Evolutionary conservation across 1,284 basidiomycete species (phyloP), one percentile per base, ranked within the genome.

Genomic region (Moesziomyces antarcticus): DNA sequence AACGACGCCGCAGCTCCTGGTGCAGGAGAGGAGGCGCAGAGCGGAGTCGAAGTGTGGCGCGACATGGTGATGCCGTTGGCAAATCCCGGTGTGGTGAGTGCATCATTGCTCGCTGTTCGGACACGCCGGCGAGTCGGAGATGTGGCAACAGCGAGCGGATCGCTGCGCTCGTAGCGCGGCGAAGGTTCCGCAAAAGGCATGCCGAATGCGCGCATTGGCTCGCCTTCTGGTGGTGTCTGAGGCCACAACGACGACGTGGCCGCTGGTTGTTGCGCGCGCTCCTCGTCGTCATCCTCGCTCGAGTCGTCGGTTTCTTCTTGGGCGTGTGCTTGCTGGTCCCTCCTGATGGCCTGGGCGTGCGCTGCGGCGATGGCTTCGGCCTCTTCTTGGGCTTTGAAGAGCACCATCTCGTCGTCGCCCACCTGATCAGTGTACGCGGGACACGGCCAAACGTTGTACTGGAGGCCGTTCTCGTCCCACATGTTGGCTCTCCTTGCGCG

Each of bases 371-470:
- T 21, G 2, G 58, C 59, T 20, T 72, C 48, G 1, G 63, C 64
- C 41, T 69, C 62, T 21, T 62, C 66, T 40, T 73, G 60, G 35
- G 72, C 59, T 33, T 67, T 75, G 67, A 67, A 75, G 14, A 75
- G 56, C 47, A 75, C 56, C 72, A 75, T 75, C 41, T 75, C 72
- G 43, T 75, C 72, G 22, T 75, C 72, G 0, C 72, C 63, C 0
- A 71, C 67, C 30, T 71, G 48, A 40, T 58, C 58, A 1, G 68
- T 71, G 30, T 75, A 75, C 1, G 68, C 58, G 16, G 72, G 72
- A 14, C 53, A 55, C 16, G 72, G 58, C 62, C 58, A 60, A 27
- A 61, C 53, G 16, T 54, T 40, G 37, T 43, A 13, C 1, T 33
- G 57, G 1, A 52, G 45, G 16, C 59, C 65, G 14, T 35, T 41